Base-by-base conservation (phyloP, 1,284 basidiomycete species). In the Blastosporella zonata region DNA sequence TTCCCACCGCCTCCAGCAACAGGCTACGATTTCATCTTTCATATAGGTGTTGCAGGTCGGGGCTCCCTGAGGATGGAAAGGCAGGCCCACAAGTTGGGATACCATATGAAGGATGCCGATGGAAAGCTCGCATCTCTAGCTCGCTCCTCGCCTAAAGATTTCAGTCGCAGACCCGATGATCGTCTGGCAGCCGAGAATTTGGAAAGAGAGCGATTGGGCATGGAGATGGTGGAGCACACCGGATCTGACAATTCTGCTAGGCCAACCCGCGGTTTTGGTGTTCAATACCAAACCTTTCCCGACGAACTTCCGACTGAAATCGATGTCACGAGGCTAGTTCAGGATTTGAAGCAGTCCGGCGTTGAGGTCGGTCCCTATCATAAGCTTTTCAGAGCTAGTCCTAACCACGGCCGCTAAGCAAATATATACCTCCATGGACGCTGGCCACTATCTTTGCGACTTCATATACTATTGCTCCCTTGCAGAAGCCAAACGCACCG, bases 401-500 rank as follows among this genome's bases (percentile, higher is more conserved):
- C 20, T 34, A 38, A 43, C 28, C 34, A 22, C 31, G 13, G 9
- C 45, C 28, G 20, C 43, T 34, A 42, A 86, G 81, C 71, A 81
- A 64, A 77, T 85, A n/a, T 79, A 82, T 59, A 75, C 80, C 18
- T 88, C 86, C 1, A 78, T 82, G 72, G 86, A 89, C 59, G 82
- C 86, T 17, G 87, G 87, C 0, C 85, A 84, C 60, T 87, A 82
- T 63, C 68, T 88, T n/a, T 84, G 81, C 62, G 87, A 89, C 66
- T 89, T 84, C 64, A 77, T 84, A 52, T 87, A 85, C 63, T 89
- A 85, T 59, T 85, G 85, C 59, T 88, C 86, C 6, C 73, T 89
- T n/a, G 84, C 84, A 5, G 85, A 87, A 61, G 74, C 80, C 17
- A 78, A 74, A 58, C 76, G 82, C 4, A 69, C 68, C 23, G 68